phyloP scores from a whole-genome alignment of 331 rosid species.

The Telfairia occidentalis region DNA sequence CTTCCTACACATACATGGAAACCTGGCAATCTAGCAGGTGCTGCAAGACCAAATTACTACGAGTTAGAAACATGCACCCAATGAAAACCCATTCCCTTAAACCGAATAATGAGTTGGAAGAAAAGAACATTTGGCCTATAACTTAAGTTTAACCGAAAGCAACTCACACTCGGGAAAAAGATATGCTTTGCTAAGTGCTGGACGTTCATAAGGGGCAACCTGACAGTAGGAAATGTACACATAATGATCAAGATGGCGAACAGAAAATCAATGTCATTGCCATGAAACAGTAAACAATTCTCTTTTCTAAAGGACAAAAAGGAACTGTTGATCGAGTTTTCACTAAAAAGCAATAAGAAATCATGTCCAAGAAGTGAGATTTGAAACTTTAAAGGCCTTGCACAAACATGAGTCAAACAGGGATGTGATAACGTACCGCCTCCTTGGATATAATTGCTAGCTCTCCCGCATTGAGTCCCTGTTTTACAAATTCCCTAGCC shows the following conservation, averaged over 20 bases:
- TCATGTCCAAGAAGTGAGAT: not conserved
- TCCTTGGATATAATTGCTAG: slow-evolving; percentile 80
- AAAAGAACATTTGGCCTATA: not conserved
- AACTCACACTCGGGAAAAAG: slow-evolving; percentile 91
- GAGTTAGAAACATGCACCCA: not conserved
- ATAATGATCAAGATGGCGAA: slow-evolving; percentile 8
- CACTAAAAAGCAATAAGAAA: not conserved
- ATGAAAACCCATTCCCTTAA: not conserved
- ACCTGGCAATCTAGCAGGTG: slow-evolving; percentile 99
- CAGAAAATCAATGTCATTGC: not conserved
- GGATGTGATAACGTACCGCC: slow-evolving; percentile 31
- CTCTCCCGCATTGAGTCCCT: slow-evolving; percentile 71
- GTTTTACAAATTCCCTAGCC: slow-evolving; percentile 71
- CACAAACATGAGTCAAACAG: not conserved
- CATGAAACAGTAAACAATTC: not conserved
- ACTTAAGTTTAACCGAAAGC: slow-evolving; percentile 3
- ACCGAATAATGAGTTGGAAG: not conserved
- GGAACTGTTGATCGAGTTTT: not conserved
- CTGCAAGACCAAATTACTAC: slow-evolving; percentile 37
- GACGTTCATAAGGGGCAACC: slow-evolving; percentile 99
- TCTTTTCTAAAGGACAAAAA: not conserved
- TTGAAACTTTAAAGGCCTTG: not conserved
- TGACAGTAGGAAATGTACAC: slow-evolving; percentile 13
- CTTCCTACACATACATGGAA: slow-evolving; percentile 88
- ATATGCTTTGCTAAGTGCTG: slow-evolving; percentile 97